Evolutionary conservation across 306 rosid species (phyloP), one percentile per base, ranked within the genome.

Genomic region (Aeschynomene evenia): DNA sequence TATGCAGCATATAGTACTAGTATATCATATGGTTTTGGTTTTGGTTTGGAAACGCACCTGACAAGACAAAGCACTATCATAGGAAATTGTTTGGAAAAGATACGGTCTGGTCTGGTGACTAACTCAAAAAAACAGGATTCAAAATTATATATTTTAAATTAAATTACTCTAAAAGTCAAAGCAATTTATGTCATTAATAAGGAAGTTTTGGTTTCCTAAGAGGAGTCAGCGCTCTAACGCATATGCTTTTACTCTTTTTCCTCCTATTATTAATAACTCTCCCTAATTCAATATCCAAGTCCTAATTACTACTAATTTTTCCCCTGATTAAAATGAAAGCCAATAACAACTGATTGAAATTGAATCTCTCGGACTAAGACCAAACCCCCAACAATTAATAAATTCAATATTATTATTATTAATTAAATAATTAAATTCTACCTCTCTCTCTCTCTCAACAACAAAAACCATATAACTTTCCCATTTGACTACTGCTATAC

Each of bases 201-300:
- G 66, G 20, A 71, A 77, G 72, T 73, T 85, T 76, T 78, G 84
- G 86, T 89, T 83, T 85, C 89, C 86, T 63, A 37, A 63, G 43
- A 79, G 77, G 86, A 61, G 80, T 89, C 86, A 80, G 51, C 76
- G 23, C 66, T 72, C 70, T 76, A 85, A 89, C 85, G 82, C 85
- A 78, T n/a, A n/a, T 72, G 74, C 78, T 71, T 60, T 84, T 74
- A 82, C 66, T 79, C 53, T 63, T 15, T 73, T 57, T 51, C 18
- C 63, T 42, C 50, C 64, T 20, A 66, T 53, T 67, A n/a, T 67
- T 46, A 46, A 66, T 72, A n/a, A 59, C 46, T 42, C 14, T 21
- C n/a, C n/a, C n/a, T n/a, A n/a, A 52, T 15, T 56, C 20, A 13
- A 60, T 45, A 21, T 15, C 5, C 18, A 15, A 6, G 21, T 54